These are phyloP conservation scores for Cornus florida DNA, from an alignment of 148 eudicot species.

Conservation along the genomic window DNA sequence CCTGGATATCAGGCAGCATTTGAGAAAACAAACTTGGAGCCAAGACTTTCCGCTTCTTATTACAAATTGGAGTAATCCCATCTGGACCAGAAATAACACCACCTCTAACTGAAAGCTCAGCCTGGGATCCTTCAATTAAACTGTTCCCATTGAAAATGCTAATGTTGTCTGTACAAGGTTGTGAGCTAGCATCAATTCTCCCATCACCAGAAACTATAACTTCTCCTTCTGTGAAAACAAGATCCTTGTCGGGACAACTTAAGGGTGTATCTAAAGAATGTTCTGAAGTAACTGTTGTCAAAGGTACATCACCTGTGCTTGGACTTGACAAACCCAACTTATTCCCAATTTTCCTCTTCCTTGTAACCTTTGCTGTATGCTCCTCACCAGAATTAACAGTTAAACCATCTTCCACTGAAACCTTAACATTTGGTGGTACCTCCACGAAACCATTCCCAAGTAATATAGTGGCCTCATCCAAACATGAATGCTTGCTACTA, in stretches of 20 bases:
- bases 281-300: slow-evolving; percentile 13
- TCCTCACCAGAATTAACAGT: slow-evolving; percentile 21
- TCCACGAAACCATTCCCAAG: slow-evolving; percentile 15
- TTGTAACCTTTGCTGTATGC: slow-evolving; percentile 19
- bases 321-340: slow-evolving; percentile 23
- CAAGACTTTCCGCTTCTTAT: slow-evolving; percentile 40
- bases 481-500: slow-evolving; percentile 23
- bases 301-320: slow-evolving; percentile 11
- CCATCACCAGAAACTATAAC: slow-evolving; percentile 22
- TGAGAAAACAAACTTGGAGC: slow-evolving; percentile 21
- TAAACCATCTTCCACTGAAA: slow-evolving; percentile 14
- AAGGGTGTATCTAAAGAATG: slow-evolving; percentile 13
- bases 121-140: slow-evolving; percentile 20
- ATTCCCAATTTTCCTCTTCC: slow-evolving; percentile 40
- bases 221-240: slow-evolving; percentile 24
- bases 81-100: slow-evolving; percentile 21
- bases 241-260: slow-evolving; percentile 21
- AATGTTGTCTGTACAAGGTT: slow-evolving; percentile 9
- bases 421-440: slow-evolving; percentile 22
- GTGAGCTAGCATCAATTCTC: slow-evolving; percentile 13
- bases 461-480: slow-evolving; percentile 17
- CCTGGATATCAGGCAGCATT: slow-evolving; percentile 26
- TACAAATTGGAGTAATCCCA: slow-evolving; percentile 21
- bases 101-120: slow-evolving; percentile 10
- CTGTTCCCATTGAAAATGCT: slow-evolving; percentile 8